phyloP scores from a whole-genome alignment of 2,329 filamentous ascomycete species.

The Trichoderma harzianum region DNA sequence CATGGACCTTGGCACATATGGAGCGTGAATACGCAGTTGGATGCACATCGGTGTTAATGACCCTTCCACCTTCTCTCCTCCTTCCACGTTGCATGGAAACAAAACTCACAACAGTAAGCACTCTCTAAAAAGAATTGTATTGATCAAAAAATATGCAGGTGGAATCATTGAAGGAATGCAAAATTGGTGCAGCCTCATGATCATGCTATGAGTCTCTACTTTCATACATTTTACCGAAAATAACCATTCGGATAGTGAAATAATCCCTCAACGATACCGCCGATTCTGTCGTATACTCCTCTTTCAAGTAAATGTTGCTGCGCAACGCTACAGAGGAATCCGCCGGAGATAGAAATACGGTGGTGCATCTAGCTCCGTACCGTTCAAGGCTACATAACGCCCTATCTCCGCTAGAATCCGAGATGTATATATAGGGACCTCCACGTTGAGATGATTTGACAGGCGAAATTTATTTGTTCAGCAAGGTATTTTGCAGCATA shows the following conservation, averaged over 20 bases:
- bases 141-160: neutral
- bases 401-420: neutral
- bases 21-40: neutral
- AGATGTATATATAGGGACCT: neutral
- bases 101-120: neutral
- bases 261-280: neutral
- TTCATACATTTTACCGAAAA: neutral
- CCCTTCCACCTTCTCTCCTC: neutral
- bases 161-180: neutral
- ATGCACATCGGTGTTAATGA: neutral
- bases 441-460: neutral
- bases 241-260: neutral
- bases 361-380: neutral
- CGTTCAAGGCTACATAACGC: neutral
- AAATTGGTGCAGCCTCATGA: neutral
- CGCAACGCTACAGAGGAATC: neutral
- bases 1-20: neutral
- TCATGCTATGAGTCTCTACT: neutral
- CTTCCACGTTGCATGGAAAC: neutral
- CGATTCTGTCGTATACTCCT: neutral
- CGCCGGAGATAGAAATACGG: neutral
- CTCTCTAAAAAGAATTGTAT: neutral
- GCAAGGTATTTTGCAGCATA: neutral
- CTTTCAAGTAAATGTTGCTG: neutral
- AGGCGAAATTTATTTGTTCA: neutral